Evolutionary conservation across 2,329 filamentous ascomycete genomes (phyloP).

Genomic region (Aureobasidium melanogenum): DNA sequence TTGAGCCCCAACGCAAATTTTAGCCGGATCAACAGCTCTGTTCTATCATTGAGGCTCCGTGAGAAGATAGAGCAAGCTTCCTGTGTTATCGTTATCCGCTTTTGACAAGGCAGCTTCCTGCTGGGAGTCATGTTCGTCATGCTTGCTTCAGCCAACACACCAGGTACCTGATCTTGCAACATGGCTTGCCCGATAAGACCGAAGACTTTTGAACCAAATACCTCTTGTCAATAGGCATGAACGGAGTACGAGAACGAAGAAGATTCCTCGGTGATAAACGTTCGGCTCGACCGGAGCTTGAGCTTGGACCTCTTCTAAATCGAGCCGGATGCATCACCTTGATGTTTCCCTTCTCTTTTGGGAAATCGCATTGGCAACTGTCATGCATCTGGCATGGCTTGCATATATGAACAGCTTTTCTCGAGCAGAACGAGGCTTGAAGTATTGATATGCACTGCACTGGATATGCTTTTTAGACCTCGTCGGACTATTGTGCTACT

Average conservation of each 20-base stretch:
- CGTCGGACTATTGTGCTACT: not conserved
- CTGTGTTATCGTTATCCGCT: not conserved
- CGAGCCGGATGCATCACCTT: not conserved
- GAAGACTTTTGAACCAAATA: not conserved
- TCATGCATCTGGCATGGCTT: too few species aligned
- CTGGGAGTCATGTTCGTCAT: not conserved
- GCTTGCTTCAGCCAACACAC: not conserved
- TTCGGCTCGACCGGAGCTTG: not conserved
- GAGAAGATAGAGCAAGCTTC: not conserved
- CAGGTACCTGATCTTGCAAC: not conserved
- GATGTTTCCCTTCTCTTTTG: not conserved
- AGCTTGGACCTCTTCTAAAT: not conserved
- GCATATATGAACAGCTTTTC: too few species aligned
- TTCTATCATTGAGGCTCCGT: not conserved
- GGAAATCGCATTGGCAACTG: not conserved
- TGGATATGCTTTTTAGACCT: not conserved
- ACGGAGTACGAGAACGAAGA: not conserved
- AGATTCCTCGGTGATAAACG: not conserved
- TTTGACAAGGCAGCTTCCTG: not conserved
- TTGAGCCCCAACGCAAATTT: not conserved
- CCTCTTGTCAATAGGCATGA: not conserved
- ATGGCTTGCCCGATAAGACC: too few species aligned
- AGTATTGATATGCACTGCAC: too few species aligned
- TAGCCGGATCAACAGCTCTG: not conserved
- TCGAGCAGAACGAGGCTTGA: too few species aligned